Conservation (phyloP, 2,329 filamentous ascomycete genomes). For the Ophiosphaerella korrae region DNA sequence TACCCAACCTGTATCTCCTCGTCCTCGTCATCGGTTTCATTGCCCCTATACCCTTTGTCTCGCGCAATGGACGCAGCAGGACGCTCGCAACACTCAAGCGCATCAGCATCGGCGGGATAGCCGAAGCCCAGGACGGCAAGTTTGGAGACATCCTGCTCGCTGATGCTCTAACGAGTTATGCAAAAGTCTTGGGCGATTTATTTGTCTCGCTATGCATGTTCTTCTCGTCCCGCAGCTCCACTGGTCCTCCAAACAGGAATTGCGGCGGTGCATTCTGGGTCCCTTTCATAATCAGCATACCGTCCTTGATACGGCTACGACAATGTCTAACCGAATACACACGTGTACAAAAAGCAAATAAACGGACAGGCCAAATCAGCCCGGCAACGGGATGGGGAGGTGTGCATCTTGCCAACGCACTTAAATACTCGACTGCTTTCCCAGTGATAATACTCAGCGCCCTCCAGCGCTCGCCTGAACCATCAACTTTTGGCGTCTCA, state of each 20-base stretch:
- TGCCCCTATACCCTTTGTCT: conserved; percentile 71
- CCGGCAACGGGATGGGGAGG: conserved; percentile 71
- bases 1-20: conserved; percentile 83
- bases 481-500: conserved; percentile 57
- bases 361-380: conserved; percentile 44
- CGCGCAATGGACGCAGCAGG: conserved; percentile 72
- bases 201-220: conserved; percentile 94
- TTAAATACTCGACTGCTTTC: conserved; percentile 94
- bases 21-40: conserved; percentile 73
- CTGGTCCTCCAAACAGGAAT: conserved; percentile 76
- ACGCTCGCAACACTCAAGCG: conserved; percentile 78
- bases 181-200: conserved; percentile 87
- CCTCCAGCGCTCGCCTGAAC: conserved; percentile 68
- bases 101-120: conserved; percentile 82
- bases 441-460: conserved; percentile 85
- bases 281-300: conserved; percentile 81
- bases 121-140: conserved; percentile 84
- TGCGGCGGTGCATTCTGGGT: conserved; percentile 82
- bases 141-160: conserved; percentile 94
- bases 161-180: conserved; percentile 92
- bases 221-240: conserved; percentile 74
- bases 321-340: conserved; percentile 91
- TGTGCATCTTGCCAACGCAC: conserved; percentile 88
- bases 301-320: conserved; percentile 82
- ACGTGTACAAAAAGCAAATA: conserved; percentile 66